These are phyloP conservation scores for Petrea volubilis DNA, from an alignment of 257 asterid species.

Conservation along the genomic window DNA sequence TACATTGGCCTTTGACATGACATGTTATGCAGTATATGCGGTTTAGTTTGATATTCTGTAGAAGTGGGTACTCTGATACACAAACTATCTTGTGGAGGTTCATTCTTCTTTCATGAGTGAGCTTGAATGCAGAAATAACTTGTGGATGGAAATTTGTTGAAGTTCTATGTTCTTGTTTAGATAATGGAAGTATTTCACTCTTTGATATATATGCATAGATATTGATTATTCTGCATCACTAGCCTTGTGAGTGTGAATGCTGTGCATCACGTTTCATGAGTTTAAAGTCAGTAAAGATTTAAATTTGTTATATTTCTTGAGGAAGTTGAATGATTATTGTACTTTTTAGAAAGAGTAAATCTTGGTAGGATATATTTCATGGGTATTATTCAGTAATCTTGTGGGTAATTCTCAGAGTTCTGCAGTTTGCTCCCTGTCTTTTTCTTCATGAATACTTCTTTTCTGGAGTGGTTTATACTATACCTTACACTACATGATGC, in stretches of 20 bases:
- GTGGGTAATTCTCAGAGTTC: neutral
- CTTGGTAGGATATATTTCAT: neutral
- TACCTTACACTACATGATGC: neutral
- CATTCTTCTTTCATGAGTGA: slow-evolving; percentile 6
- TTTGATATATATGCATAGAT: neutral
- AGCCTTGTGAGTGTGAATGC: neutral
- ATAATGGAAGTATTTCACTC: neutral
- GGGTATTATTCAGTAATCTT: neutral
- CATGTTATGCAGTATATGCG: neutral
- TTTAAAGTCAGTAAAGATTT: neutral
- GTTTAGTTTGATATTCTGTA: neutral
- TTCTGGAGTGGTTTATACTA: neutral
- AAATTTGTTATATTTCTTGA: neutral
- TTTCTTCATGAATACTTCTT: no score
- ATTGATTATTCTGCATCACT: slow-evolving; percentile 2
- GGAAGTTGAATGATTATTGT: neutral
- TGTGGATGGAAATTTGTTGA: neutral
- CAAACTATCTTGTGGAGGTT: neutral
- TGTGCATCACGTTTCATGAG: neutral
- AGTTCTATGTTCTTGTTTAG: neutral
- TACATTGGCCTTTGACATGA: neutral
- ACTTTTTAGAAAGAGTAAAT: no score
- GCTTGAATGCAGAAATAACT: neutral
- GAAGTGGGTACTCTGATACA: neutral
- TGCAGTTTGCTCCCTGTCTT: neutral